Evolutionary conservation across 1,284 basidiomycete genomes (phyloP).

Genomic region (Sporisorium iseilematis-ciliati): DNA sequence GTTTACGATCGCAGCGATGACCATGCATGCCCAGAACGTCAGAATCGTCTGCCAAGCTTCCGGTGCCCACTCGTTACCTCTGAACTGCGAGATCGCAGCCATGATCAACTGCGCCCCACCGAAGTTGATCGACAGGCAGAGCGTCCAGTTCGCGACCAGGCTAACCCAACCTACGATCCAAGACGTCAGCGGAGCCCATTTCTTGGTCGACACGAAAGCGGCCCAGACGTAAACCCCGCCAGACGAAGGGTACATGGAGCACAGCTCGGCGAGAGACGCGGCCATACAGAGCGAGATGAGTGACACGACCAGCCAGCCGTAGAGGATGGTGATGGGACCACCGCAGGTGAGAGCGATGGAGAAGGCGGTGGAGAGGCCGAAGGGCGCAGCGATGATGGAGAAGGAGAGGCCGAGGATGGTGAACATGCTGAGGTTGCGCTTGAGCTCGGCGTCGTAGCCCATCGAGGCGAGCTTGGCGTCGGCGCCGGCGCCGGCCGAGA

Average conservation of each 20-base stretch:
- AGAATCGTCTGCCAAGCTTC: slow-evolving; percentile 67
- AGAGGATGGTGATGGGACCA: slow-evolving; percentile 70
- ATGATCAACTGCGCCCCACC: slow-evolving; percentile 72
- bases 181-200: slow-evolving; percentile 71
- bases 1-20: slow-evolving; percentile 70
- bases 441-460: slow-evolving; percentile 72
- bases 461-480: slow-evolving; percentile 70
- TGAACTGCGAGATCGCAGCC: slow-evolving; percentile 71
- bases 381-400: slow-evolving; percentile 72
- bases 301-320: slow-evolving; percentile 72
- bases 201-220: slow-evolving; percentile 71
- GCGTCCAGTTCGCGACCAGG: slow-evolving; percentile 72
- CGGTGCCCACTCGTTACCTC: slow-evolving; percentile 59
- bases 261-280: slow-evolving; percentile 72
- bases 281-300: slow-evolving; percentile 72
- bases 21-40: slow-evolving; percentile 71
- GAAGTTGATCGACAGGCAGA: slow-evolving; percentile 72
- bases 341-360: slow-evolving; percentile 72
- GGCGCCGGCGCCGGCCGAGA: slow-evolving; percentile 56
- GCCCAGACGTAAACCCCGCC: slow-evolving; percentile 73
- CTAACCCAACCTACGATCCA: slow-evolving; percentile 73
- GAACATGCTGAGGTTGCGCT: slow-evolving; percentile 72
- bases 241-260: slow-evolving; percentile 72
- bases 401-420: slow-evolving; percentile 71
- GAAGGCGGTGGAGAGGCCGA: slow-evolving; percentile 71